Percentiles rank a stretch among this genome's conserved stretches.
Evolutionary conservation across 108 stramenopile genomes (phyloP).

Genomic region (Hondaea fermentalgiana): DNA sequence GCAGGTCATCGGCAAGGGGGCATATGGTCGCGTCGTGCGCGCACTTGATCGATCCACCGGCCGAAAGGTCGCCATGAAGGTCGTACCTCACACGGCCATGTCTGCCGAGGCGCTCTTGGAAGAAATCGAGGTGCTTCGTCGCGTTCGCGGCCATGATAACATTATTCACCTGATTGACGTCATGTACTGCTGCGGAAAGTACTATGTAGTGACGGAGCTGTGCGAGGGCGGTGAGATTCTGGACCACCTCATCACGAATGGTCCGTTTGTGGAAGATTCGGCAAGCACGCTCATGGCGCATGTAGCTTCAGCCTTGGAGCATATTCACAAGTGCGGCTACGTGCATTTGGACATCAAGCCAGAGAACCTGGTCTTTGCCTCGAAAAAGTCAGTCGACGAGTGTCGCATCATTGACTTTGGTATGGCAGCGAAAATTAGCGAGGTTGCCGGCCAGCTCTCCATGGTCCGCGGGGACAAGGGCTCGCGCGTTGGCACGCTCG

Average conservation of each 20-base stretch:
- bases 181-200: conserved; percentile 16
- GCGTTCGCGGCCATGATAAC: neutral
- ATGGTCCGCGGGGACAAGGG: conserved; percentile 19
- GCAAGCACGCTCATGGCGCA: neutral
- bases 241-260: neutral
- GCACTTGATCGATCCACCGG: neutral
- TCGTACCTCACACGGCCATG: conserved; percentile 16
- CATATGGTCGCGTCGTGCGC: neutral
- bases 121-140: neutral
- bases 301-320: neutral
- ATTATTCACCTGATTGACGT: conserved; percentile 6
- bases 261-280: neutral
- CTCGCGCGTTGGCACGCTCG: conserved; percentile 50
- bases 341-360: conserved; percentile 23
- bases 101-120: conserved; percentile 12
- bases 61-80: conserved; percentile 9
- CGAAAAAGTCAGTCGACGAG: neutral
- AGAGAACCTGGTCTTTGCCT: conserved; percentile 15
- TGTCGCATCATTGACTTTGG: conserved; percentile 5
- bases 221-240: conserved; percentile 14
- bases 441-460: conserved; percentile 2
- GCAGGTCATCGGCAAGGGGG: conserved; percentile 13
- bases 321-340: neutral
- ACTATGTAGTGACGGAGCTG: conserved; percentile 11
- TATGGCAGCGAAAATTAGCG: neutral